These are phyloP conservation scores for Ambrosiella xylebori DNA, from an alignment of 2,329 filamentous ascomycete genomes.

Conservation along the genomic window DNA sequence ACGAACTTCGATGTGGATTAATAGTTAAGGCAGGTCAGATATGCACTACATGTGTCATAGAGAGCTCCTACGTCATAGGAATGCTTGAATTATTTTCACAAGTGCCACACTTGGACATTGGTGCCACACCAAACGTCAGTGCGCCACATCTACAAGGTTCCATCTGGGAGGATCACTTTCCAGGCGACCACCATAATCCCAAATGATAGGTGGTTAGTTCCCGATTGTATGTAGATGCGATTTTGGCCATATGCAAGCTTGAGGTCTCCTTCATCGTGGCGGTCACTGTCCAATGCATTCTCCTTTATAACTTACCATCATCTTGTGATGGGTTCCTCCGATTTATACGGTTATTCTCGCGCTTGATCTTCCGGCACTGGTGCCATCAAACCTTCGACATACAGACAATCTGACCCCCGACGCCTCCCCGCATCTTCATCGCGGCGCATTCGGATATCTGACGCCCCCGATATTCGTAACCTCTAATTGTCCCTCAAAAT, in stretches of 20 bases:
- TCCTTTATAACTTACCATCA: background rate
- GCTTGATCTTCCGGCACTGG: no score
- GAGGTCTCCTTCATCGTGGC: no score
- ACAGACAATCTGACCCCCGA: background rate
- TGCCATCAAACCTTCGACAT: background rate
- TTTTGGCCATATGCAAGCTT: background rate
- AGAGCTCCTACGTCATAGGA: background rate
- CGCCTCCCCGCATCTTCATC: background rate
- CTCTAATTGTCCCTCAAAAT: no score
- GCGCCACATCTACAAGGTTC: background rate
- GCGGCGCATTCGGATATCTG: background rate
- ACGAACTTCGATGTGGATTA: no score
- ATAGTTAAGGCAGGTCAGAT: no score
- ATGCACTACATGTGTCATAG: background rate
- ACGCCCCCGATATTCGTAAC: no score
- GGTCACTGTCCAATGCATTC: no score
- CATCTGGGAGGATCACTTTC: background rate
- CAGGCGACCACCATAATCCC: background rate
- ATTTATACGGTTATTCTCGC: background rate
- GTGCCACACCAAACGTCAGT: background rate
- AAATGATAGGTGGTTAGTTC: conserved; percentile 4
- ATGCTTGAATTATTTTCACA: no score
- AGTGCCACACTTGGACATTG: background rate
- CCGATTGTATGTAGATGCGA: background rate
- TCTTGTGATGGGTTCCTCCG: background rate